These are phyloP conservation scores for Solanum hybrid DNA, from an alignment of 305 asterid species.

Conservation along the genomic window DNA sequence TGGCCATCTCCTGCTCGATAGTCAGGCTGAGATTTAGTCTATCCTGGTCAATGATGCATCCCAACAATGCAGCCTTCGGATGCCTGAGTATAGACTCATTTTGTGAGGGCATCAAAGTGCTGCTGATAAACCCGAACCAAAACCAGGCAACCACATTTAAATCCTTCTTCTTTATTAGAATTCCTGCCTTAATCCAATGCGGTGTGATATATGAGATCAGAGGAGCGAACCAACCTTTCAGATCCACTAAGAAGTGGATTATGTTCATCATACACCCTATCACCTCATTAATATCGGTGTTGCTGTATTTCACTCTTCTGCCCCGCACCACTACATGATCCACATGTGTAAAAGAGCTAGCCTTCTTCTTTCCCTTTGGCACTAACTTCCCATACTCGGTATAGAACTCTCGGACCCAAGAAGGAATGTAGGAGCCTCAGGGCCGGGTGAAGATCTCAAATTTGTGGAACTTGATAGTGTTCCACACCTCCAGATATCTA, in stretches of 20 bases:
- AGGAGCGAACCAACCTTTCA: not conserved
- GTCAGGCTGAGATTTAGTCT: not conserved
- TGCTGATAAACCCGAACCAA: no score
- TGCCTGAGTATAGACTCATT: not conserved
- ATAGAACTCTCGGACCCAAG: not conserved
- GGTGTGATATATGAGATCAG: not conserved
- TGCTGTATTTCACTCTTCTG: not conserved
- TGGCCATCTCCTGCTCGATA: no score
- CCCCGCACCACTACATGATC: not conserved
- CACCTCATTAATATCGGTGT: not conserved
- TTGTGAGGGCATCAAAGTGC: not conserved
- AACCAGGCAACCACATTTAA: not conserved
- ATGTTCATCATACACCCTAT: not conserved
- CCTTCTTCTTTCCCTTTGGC: not conserved
- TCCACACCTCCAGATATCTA: no score
- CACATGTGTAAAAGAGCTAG: not conserved
- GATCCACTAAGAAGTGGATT: not conserved
- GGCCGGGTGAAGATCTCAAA: not conserved
- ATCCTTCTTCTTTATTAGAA: not conserved
- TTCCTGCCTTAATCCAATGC: not conserved
- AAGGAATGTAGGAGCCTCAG: not conserved
- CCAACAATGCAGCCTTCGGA: not conserved
- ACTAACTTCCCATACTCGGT: not conserved
- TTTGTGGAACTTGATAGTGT: no score
- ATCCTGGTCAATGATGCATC: not conserved